Conservation (phyloP, 495 filamentous ascomycete species). For the Umbilicaria muhlenbergii region DNA sequence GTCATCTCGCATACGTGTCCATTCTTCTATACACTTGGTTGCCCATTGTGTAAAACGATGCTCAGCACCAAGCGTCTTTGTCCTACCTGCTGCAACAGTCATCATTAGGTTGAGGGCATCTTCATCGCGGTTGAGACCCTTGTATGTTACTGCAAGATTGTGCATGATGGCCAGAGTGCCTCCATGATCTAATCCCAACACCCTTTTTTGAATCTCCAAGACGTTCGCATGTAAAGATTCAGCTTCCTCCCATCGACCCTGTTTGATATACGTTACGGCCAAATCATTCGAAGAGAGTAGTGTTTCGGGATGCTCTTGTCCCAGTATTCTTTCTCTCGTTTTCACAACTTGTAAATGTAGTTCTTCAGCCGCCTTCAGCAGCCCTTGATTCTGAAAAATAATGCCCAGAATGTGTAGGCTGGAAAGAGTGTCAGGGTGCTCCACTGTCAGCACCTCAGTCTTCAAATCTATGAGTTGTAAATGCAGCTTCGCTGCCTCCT, state of each 20-base stretch:
- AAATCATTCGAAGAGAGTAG: constrained; percentile 14
- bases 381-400: constrained; percentile 7
- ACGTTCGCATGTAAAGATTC: constrained; percentile 12
- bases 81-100: too few species aligned
- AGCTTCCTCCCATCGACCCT: constrained; percentile 19
- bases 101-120: too few species aligned
- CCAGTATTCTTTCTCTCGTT: constrained; percentile 12
- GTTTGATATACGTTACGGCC: constrained; percentile 11
- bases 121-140: neutral
- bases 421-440: constrained; percentile 16
- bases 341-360: constrained; percentile 12
- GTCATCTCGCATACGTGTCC: too few species aligned
- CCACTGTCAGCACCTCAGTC: constrained; percentile 13
- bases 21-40: too few species aligned
- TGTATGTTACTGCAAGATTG: constrained; percentile 17
- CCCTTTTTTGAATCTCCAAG: constrained; percentile 9
- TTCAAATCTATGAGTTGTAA: neutral
- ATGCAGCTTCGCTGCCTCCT: constrained; percentile 14
- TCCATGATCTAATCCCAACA: constrained; percentile 17
- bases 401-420: constrained; percentile 12
- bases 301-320: constrained; percentile 13
- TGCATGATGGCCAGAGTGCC: constrained; percentile 15
- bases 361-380: constrained; percentile 17
- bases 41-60: too few species aligned
- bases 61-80: too few species aligned